Evolutionary conservation across 2,329 filamentous ascomycete genomes (phyloP).

Genomic region (Penicillium sp.): DNA sequence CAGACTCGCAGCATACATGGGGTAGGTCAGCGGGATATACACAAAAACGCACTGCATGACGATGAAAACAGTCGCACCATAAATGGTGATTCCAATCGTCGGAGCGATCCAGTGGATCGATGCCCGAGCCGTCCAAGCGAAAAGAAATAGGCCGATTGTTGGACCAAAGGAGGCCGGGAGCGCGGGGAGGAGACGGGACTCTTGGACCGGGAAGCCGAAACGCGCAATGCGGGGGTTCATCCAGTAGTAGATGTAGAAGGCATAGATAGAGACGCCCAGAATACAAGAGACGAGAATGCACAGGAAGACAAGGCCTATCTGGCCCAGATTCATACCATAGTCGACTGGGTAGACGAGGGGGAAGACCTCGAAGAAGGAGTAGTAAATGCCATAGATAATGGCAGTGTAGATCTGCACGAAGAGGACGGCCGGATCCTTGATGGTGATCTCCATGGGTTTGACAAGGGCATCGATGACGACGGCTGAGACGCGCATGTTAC

Average conservation of each 20-base stretch:
- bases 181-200: conserved; percentile 60
- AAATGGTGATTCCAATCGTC: conserved; percentile 48
- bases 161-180: conserved; percentile 58
- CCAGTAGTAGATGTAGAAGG: conserved; percentile 57
- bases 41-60: conserved; percentile 49
- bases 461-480: conserved; percentile 27
- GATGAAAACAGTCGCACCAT: conserved; percentile 42
- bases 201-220: conserved; percentile 57
- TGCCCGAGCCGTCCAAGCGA: conserved; percentile 30
- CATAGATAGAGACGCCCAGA: conserved; percentile 56
- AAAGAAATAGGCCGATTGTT: conserved; percentile 65
- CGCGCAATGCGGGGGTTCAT: conserved; percentile 56
- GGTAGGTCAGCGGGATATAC: conserved; percentile 43
- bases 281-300: conserved; percentile 63
- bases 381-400: conserved; percentile 58
- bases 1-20: conserved; percentile 38
- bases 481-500: conserved; percentile 20
- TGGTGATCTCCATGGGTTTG: conserved; percentile 62
- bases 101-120: conserved; percentile 42
- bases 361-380: conserved; percentile 68
- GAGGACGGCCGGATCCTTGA: conserved; percentile 66
- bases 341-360: conserved; percentile 64
- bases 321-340: conserved; percentile 64
- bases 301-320: conserved; percentile 65
- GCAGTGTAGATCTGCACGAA: conserved; percentile 68